These are phyloP conservation scores for Lathyrus tuberosus DNA, from an alignment of 306 rosid genomes.

Conservation along the genomic window DNA sequence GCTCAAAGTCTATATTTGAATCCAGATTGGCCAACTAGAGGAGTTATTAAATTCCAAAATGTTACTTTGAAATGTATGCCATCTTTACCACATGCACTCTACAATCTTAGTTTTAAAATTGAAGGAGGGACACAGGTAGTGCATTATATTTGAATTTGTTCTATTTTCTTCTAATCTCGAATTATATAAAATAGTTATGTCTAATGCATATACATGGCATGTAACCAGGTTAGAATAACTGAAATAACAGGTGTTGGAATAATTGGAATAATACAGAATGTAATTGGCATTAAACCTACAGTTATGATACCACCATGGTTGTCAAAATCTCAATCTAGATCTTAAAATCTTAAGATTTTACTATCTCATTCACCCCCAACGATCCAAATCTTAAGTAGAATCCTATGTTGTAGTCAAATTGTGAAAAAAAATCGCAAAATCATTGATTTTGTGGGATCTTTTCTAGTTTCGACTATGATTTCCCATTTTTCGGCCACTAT, in stretches of 20 bases:
- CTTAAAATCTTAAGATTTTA: too few relatives aligned
- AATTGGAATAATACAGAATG: too few relatives aligned
- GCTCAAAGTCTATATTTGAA: conserved; percentile 55
- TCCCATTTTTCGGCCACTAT: too few relatives aligned
- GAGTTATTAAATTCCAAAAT: conserved; percentile 73
- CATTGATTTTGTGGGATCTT: too few relatives aligned
- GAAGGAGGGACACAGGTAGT: conserved; percentile 78
- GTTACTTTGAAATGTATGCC: conserved; percentile 91
- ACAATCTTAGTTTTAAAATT: conserved; percentile 73
- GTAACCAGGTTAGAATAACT: conserved; percentile 77
- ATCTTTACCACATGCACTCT: conserved; percentile 78
- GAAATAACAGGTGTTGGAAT: conserved; percentile 99
- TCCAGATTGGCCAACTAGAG: conserved; percentile 77
- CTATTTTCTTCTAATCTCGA: conserved; percentile 5
- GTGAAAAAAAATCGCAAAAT: too few relatives aligned
- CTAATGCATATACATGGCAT: conserved; percentile 32
- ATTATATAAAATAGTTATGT: conserved; percentile 2
- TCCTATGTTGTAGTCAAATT: too few relatives aligned
- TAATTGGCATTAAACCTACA: too few relatives aligned
- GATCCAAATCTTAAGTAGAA: too few relatives aligned
- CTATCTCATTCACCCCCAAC: too few relatives aligned
- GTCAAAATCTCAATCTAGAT: too few relatives aligned
- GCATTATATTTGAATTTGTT: conserved; percentile 12
- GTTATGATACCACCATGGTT: too few relatives aligned
- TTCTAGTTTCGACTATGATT: too few relatives aligned